phyloP scores from a whole-genome alignment of 1,284 basidiomycete species.

The Ganoderma lucidum region DNA sequence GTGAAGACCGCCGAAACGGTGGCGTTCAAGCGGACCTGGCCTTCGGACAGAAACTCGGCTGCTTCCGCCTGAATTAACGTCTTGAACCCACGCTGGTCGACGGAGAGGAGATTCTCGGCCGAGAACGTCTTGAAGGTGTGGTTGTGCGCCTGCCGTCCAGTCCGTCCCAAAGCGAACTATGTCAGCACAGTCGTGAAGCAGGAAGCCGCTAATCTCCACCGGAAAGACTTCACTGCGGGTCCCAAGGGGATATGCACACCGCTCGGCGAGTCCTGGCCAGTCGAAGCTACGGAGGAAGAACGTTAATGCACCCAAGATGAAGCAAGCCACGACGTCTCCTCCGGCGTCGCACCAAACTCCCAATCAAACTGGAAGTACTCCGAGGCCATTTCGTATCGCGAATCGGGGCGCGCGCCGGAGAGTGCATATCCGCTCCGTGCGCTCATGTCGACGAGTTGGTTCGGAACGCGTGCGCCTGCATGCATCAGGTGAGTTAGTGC shows the following conservation, averaged over 20 bases:
- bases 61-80: slow-evolving; percentile 64
- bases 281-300: slow-evolving; percentile 27
- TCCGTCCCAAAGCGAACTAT: background rate
- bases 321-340: slow-evolving; percentile 63
- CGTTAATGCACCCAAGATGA: slow-evolving; percentile 55
- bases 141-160: slow-evolving; percentile 58
- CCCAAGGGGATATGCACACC: slow-evolving; percentile 6
- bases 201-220: slow-evolving; percentile 27
- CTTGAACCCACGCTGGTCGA: slow-evolving; percentile 71
- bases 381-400: slow-evolving; percentile 53
- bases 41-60: slow-evolving; percentile 53
- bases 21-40: slow-evolving; percentile 58
- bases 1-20: slow-evolving; percentile 61
- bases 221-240: slow-evolving; percentile 26
- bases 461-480: slow-evolving; percentile 51
- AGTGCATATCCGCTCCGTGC: slow-evolving; percentile 58
- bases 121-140: slow-evolving; percentile 69
- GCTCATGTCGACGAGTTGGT: slow-evolving; percentile 56
- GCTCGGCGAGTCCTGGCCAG: slow-evolving; percentile 28
- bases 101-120: slow-evolving; percentile 58
- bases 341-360: slow-evolving; percentile 62
- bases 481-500: background rate
- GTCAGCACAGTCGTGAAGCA: slow-evolving; percentile 15
- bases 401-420: slow-evolving; percentile 51
- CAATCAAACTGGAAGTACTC: slow-evolving; percentile 65